Base-by-base conservation (phyloP, 306 rosid genomes). In the Glycine soja region DNA sequence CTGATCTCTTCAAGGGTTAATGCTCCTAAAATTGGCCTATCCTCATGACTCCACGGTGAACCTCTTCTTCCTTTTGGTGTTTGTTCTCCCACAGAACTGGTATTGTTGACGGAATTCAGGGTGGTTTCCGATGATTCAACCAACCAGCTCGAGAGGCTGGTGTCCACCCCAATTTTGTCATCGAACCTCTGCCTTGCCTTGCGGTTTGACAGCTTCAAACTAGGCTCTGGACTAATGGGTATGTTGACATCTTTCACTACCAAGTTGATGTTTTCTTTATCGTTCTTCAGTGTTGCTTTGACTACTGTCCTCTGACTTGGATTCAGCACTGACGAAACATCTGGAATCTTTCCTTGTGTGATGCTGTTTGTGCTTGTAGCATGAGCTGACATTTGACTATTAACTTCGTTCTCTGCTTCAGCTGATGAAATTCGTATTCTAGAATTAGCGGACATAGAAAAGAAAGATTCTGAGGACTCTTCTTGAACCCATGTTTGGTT, bases 111-210 rank as follows among this genome's bases (percentile, higher is more conserved):
- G 32, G 89, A 81, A 61, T 50, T 50, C 0, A 90, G 91, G 42
- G 89, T 86, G 15, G 34, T 79, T 79, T 89, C 90, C 4, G 89
- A 81, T 85, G 89, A 81, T 85, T 88, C 97, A 78, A 79, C 85
- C 88, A 95, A 76, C 99, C 99, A 95, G 87, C 88, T 90, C 0
- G 99, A 95, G 24, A 93, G 93, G 77, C 98, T 95, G 10, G 94
- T 89, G 74, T 95, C 90, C 0, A 90, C 90, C 24, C 86, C 81
- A 72, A 82, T 84, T 59, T 82, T 87, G 5, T 83, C 30, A 24
- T 24, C 30, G 30, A 24, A 10, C 51, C 50, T 75, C 54, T 76
- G 70, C 81, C 82, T 86, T 13, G 72, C 45, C 46, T 47, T 78
- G 42, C 38, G 15, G 14, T 75, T 80, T 34, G 88, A 64, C 57